Evolutionary conservation across 805 yeast genomes (phyloP).

Genomic region (Kluyveromyces aestuarii): DNA sequence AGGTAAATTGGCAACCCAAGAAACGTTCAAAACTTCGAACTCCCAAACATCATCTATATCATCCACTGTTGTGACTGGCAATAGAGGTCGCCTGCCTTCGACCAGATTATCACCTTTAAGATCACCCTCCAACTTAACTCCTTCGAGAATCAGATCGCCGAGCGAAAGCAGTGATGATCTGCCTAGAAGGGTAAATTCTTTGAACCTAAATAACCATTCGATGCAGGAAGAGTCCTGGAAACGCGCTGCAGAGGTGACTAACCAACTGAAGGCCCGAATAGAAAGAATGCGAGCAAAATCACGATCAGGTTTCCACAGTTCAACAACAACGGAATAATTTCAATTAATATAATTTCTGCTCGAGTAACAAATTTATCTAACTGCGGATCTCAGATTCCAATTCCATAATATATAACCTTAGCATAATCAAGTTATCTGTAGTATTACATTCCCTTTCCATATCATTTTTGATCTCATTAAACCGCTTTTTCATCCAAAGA

Average conservation of each 20-base stretch:
- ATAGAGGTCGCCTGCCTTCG: constrained; percentile 6
- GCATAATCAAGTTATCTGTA: background rate
- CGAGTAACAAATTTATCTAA: background rate
- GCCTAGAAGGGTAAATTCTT: constrained; percentile 23
- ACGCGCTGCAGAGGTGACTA: constrained; percentile 83
- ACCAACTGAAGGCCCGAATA: constrained; percentile 75
- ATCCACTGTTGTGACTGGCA: background rate
- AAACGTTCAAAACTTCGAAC: background rate
- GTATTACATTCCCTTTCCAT: background rate
- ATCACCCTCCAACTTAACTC: constrained; percentile 5
- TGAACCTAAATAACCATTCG: constrained; percentile 27
- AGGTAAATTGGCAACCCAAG: constrained; percentile 15
- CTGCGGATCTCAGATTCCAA: background rate
- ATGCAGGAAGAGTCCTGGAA: constrained; percentile 61
- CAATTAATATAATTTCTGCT: background rate
- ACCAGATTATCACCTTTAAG: constrained; percentile 6
- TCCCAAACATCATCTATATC: background rate
- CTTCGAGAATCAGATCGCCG: constrained; percentile 31
- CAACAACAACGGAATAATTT: background rate
- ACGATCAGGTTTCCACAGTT: constrained; percentile 13
- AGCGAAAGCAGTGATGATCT: constrained; percentile 24
- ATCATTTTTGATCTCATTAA: background rate
- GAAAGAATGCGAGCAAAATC: constrained; percentile 77
- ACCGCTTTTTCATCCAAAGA: background rate
- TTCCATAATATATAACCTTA: background rate